Base-by-base conservation (phyloP, 768 basidiomycete genomes). In the Lactarius sp. region DNA sequence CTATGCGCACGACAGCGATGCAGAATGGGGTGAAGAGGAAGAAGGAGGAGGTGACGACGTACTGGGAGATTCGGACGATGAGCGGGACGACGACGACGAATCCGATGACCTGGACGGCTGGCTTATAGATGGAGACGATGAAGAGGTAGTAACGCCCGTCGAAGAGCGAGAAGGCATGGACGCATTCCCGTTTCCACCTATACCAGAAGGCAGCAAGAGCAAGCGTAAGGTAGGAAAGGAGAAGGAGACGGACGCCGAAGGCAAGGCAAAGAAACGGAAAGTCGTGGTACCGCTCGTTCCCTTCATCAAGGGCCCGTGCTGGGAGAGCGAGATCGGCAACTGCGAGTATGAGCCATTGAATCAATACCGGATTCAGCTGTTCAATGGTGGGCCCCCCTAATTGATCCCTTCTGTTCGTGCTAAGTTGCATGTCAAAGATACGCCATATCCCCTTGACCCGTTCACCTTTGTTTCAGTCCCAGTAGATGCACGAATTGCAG, bases 1-100 rank as follows among this genome's bases (percentile, higher is more conserved):
- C 74, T 99, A 98, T 73, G 82, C 83, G 5, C 92, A 95, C 71
- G 95, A 99, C 76, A 94, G 92, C 56, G 96, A 92, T 14, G 93
- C 87, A 69, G 97, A 98, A 69, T 98, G 97, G 97, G 92, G 93
- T 66, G 90, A 89, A 61, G 94, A 94, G 71, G 85, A 86, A 22
- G 80, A 78, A 13, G 83, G 81, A 3, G 92, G 87, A 27, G 90
- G 85, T 12, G 92, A 87, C 55, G 90, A 91, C 54, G 88, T 90
- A 59, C 83, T 87, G 7, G 78, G 78, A 47, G 77, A 76, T 41
- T 79, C 70, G 20, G 76, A 80, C 7, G 86, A 88, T 6, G 90
- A 91, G 16, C 86, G 80, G 13, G 87, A 84, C 14, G 85, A 81
- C 9, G 83, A 76, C 10, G 83, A 80, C 1, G 85, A 82, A 16